These are phyloP conservation scores for Smittium culicis DNA, from an alignment of 371 early-diverging fungal species.

Conservation along the genomic window DNA sequence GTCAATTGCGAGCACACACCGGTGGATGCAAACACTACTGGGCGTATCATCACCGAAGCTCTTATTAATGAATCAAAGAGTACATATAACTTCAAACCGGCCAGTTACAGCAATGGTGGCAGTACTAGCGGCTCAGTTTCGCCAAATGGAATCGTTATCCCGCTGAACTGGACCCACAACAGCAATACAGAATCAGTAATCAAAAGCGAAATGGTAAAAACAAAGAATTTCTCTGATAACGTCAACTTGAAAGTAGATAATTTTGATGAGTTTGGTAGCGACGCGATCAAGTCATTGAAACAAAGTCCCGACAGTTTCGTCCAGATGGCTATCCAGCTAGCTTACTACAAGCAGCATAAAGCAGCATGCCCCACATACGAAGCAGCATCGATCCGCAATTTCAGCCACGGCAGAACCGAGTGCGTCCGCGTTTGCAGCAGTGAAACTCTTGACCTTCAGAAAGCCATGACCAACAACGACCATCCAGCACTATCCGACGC, in stretches of 20 bases:
- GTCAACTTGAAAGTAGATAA: conserved; percentile 65
- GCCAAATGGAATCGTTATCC: conserved; percentile 45
- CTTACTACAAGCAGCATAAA: conserved; percentile 82
- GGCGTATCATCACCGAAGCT: conserved; percentile 48
- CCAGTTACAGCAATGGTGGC: conserved; percentile 30
- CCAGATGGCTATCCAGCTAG: conserved; percentile 92
- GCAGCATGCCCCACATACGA: conserved; percentile 73
- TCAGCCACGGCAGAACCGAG: conserved; percentile 90
- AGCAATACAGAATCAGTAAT: conserved; percentile 38
- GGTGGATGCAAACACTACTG: conserved; percentile 90
- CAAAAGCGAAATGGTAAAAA: conserved; percentile 52
- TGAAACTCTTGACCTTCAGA: conserved; percentile 70
- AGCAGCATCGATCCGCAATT: conserved; percentile 78
- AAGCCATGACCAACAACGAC: conserved; percentile 71
- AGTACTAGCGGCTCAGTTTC: too few species aligned
- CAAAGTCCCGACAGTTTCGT: conserved; percentile 75
- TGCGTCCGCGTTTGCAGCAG: conserved; percentile 68
- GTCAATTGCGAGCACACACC: conserved; percentile 90
- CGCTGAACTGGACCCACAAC: conserved; percentile 48
- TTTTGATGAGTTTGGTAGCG: conserved; percentile 81
- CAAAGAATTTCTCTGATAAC: conserved; percentile 50
- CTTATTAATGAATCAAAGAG: conserved; percentile 34
- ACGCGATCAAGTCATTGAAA: conserved; percentile 74
- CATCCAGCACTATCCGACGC: too few species aligned
- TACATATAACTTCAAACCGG: conserved; percentile 29